phyloP scores from a whole-genome alignment of 2,329 filamentous ascomycete genomes.

The Hypoxylon sp. region DNA sequence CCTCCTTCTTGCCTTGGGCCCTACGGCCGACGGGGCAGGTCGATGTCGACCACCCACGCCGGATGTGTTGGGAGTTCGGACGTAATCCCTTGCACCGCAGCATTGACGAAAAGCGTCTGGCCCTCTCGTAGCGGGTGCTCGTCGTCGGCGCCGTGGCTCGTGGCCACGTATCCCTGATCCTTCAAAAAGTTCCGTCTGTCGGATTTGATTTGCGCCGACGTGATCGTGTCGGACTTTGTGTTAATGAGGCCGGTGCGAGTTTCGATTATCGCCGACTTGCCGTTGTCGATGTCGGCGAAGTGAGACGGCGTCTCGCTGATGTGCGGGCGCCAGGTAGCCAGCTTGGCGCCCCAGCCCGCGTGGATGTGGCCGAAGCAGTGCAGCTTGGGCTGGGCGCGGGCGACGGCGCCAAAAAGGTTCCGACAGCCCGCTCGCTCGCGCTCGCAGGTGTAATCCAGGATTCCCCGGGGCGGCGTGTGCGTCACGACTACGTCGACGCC shows the following conservation, averaged over 20 bases:
- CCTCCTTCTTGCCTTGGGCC: too few species aligned
- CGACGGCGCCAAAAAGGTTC: slow-evolving; percentile 56
- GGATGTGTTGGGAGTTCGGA: slow-evolving; percentile 50
- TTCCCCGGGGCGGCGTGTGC: slow-evolving; percentile 61
- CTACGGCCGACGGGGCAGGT: slow-evolving; percentile 49
- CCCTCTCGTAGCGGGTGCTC: slow-evolving; percentile 47
- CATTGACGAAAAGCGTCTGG: slow-evolving; percentile 68
- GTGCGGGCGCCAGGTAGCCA: slow-evolving; percentile 58
- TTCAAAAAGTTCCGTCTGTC: slow-evolving; percentile 29
- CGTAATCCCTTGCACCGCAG: slow-evolving; percentile 59
- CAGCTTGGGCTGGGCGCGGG: slow-evolving; percentile 52
- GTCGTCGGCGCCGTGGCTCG: slow-evolving; percentile 52
- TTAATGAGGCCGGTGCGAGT: slow-evolving; percentile 43
- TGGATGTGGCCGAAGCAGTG: slow-evolving; percentile 69
- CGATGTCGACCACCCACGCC: slow-evolving; percentile 62
- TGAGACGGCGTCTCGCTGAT: slow-evolving; percentile 45
- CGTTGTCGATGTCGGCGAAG: slow-evolving; percentile 55
- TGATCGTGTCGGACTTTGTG: slow-evolving; percentile 38
- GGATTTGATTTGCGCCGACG: neutral
- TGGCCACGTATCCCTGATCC: slow-evolving; percentile 43
- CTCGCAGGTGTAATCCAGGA: slow-evolving; percentile 55
- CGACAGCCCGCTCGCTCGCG: slow-evolving; percentile 52
- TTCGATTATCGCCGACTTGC: slow-evolving; percentile 48
- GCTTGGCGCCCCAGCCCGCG: slow-evolving; percentile 64
- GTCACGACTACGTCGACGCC: slow-evolving; percentile 59